Percentiles rank a stretch among this genome's conserved stretches.
Conservation (phyloP, 2,329 filamentous ascomycete genomes). For the Aureobasidium sp. region DNA sequence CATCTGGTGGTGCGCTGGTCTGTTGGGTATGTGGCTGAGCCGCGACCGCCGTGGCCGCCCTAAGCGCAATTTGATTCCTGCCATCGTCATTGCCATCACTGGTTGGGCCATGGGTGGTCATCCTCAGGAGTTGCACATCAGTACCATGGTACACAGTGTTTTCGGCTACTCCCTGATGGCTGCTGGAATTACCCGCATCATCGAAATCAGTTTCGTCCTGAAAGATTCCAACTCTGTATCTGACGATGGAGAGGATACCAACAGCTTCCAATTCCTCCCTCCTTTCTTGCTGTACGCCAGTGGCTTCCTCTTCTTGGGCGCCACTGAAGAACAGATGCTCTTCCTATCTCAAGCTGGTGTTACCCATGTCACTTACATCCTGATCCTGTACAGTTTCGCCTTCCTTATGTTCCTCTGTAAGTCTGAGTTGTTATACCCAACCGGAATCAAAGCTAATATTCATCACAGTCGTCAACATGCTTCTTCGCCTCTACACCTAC, state of each 20-base stretch:
- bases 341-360: slow-evolving; percentile 78
- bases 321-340: slow-evolving; percentile 95
- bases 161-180: slow-evolving; percentile 98
- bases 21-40: slow-evolving; percentile 94
- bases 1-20: slow-evolving; percentile 96
- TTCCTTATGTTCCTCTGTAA: slow-evolving; percentile 90
- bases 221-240: slow-evolving; percentile 64
- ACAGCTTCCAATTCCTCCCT: slow-evolving; percentile 56
- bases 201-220: slow-evolving; percentile 92
- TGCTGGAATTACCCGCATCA: slow-evolving; percentile 82
- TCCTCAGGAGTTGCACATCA: slow-evolving; percentile 84
- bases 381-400: slow-evolving; percentile 91
- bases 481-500: slow-evolving; percentile 85
- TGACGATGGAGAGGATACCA: slow-evolving; percentile 33
- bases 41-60: slow-evolving; percentile 84
- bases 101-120: slow-evolving; percentile 97
- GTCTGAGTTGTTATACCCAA: slow-evolving; percentile 27
- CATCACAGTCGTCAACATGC: slow-evolving; percentile 77
- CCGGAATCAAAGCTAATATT: not conserved
- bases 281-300: slow-evolving; percentile 80
- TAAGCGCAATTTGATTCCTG: slow-evolving; percentile 93
- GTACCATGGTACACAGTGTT: slow-evolving; percentile 86
- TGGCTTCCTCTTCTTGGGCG: slow-evolving; percentile 97
- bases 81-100: slow-evolving; percentile 89
- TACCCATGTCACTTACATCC: slow-evolving; percentile 90